Evolutionary conservation across 2,329 filamentous ascomycete species (phyloP).

Genomic region (Fusarium sambucinum): DNA sequence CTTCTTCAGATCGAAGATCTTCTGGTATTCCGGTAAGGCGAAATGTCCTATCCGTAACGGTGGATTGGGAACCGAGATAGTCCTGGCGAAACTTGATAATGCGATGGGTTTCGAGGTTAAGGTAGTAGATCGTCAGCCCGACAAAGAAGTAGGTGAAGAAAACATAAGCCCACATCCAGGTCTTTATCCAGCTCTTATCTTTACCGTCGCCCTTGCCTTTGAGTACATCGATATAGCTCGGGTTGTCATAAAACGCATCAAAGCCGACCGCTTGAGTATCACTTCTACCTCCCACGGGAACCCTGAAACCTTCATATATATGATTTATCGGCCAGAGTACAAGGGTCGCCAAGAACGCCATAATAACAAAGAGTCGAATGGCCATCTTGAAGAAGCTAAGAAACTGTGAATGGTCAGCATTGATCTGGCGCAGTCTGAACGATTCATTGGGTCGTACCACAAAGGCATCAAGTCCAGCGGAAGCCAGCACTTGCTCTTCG

Average conservation of each 20-base stretch:
- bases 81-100: conserved; percentile 89
- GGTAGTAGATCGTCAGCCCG: conserved; percentile 81
- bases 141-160: conserved; percentile 96
- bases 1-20: conserved; percentile 82
- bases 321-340: conserved; percentile 90
- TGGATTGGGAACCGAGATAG: conserved; percentile 92
- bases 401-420: conserved; percentile 65
- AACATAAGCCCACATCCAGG: conserved; percentile 91
- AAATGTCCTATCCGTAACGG: conserved; percentile 95
- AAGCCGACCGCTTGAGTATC: background rate
- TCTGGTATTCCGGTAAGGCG: conserved; percentile 87
- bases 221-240: conserved; percentile 27
- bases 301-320: conserved; percentile 58
- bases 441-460: conserved; percentile 68
- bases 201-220: conserved; percentile 52
- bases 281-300: background rate
- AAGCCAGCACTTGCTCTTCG: conserved; percentile 89
- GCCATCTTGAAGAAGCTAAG: conserved; percentile 97
- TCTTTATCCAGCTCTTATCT: conserved; percentile 51
- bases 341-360: conserved; percentile 83
- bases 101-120: conserved; percentile 84
- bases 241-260: conserved; percentile 14
- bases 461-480: conserved; percentile 93
- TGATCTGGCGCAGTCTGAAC: background rate
- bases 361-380: conserved; percentile 81